A percentile compares a stretch with the other conserved stretches of the same genome.
Conservation (phyloP, 176 grass and related monocot genomes). For the Zea mays region DNA sequence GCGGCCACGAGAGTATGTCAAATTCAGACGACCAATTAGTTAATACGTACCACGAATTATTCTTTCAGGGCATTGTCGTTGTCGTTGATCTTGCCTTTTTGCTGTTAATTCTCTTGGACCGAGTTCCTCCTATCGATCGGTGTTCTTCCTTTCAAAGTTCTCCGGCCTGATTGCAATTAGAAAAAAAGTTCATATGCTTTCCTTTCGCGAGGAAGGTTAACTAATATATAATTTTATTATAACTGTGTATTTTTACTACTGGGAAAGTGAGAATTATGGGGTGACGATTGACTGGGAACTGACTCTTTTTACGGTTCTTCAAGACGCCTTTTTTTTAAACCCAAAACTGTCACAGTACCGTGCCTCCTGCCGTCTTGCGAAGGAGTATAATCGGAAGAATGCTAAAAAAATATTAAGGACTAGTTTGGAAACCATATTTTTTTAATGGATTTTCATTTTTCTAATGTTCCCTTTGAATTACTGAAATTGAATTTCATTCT, state of each 20-base stretch:
- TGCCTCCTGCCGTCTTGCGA: background rate
- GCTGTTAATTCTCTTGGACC: constrained; percentile 6
- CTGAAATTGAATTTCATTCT: no score
- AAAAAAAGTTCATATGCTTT: no score
- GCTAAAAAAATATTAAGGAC: background rate
- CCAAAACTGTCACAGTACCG: background rate
- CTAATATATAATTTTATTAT: background rate
- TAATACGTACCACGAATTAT: background rate
- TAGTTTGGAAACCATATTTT: no score
- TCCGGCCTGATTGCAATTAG: background rate
- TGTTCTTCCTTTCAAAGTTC: background rate
- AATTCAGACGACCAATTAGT: constrained; percentile 4
- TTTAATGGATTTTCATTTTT: no score
- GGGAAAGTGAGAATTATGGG: background rate
- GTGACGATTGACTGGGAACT: background rate
- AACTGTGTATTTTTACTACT: background rate
- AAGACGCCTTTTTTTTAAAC: background rate
- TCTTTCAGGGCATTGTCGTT: constrained; percentile 1
- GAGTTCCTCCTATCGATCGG: background rate
- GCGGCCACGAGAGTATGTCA: constrained; percentile 94
- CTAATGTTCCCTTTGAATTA: no score
- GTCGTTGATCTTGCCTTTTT: background rate
- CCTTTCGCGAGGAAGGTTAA: no score
- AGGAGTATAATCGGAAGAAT: background rate
- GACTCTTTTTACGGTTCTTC: no score